Evolutionary conservation across 1,284 basidiomycete genomes (phyloP).

Genomic region (Tilletia indica): DNA sequence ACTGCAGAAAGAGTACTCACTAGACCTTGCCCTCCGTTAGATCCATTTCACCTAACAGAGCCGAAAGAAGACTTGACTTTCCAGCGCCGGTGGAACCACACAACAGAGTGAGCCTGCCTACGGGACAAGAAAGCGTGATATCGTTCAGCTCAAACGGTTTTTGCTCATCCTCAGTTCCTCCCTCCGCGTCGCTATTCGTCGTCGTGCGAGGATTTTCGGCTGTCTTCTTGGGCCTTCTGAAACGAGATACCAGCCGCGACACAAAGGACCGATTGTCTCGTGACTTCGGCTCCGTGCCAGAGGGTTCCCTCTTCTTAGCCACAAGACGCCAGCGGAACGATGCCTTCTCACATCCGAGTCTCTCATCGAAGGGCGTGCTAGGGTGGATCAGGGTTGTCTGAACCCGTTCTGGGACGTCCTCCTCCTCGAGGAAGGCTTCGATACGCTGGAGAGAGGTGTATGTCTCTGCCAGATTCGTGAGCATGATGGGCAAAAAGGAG

Average conservation of each 20-base stretch:
- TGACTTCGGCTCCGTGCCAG: not conserved
- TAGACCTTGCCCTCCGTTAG: conserved; percentile 28
- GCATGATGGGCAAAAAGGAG: conserved; percentile 3
- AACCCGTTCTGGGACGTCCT: conserved; percentile 9
- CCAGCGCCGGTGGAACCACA: conserved; percentile 48
- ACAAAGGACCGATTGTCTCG: not conserved
- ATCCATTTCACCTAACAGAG: conserved; percentile 46
- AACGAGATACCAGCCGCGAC: not conserved
- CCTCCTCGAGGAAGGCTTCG: conserved; percentile 3
- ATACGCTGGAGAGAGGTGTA: not conserved
- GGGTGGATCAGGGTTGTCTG: conserved; percentile 9
- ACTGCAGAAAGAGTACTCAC: conserved; percentile 2
- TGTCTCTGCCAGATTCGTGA: conserved; percentile 13
- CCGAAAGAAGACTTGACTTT: conserved; percentile 47
- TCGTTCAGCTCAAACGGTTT: conserved; percentile 34
- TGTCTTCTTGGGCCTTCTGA: not conserved
- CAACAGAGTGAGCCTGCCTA: conserved; percentile 38
- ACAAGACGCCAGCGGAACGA: conserved; percentile 59
- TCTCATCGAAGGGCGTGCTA: conserved; percentile 49
- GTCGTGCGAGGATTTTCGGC: no score
- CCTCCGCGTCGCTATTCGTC: not conserved
- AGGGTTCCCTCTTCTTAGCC: conserved; percentile 9
- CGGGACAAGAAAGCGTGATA: conserved; percentile 33
- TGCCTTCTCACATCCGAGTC: conserved; percentile 67
- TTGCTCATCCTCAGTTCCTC: not conserved